Evolutionary conservation across 441 rosid genomes (phyloP).

Genomic region (Lepidium campestre): DNA sequence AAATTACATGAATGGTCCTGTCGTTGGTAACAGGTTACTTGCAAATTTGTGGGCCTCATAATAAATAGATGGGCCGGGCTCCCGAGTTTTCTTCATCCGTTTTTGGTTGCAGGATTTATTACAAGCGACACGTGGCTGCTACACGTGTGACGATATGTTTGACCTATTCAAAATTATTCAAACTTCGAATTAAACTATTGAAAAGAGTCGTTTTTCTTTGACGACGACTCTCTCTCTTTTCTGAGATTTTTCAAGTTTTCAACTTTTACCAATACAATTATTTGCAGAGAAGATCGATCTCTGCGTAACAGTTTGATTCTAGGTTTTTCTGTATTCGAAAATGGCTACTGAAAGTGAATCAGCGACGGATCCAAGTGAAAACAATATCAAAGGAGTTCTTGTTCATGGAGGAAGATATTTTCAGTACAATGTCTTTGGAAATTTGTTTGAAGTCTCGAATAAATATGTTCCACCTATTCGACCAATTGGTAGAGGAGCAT

Average conservation of each 20-base stretch:
- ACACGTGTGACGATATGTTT: background rate
- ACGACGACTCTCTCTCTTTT: background rate
- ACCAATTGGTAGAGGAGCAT: slow-evolving; percentile 83
- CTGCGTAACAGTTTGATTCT: background rate
- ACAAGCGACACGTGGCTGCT: background rate
- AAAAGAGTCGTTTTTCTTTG: slow-evolving; percentile 18
- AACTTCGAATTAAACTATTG: background rate
- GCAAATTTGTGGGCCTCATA: background rate
- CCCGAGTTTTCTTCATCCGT: background rate
- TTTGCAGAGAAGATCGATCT: background rate
- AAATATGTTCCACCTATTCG: slow-evolving; percentile 89
- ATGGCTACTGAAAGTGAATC: slow-evolving; percentile 43
- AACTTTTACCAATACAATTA: background rate
- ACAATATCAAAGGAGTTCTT: slow-evolving; percentile 55
- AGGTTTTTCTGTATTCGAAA: background rate
- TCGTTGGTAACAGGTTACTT: no score
- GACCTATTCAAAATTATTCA: slow-evolving; percentile 14
- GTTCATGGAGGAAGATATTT: slow-evolving; percentile 86
- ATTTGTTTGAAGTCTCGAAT: slow-evolving; percentile 75
- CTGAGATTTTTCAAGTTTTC: background rate
- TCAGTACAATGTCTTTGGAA: slow-evolving; percentile 76
- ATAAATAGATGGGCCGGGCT: slow-evolving; percentile 1
- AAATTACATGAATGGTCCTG: no score
- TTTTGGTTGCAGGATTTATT: slow-evolving; percentile 1
- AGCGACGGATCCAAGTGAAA: slow-evolving; percentile 36